A percentile compares a stretch with the other conserved stretches of the same genome.
phyloP scores from a whole-genome alignment of 192 early-diverging fungal genomes.

The Irineochytrium annulatum region DNA sequence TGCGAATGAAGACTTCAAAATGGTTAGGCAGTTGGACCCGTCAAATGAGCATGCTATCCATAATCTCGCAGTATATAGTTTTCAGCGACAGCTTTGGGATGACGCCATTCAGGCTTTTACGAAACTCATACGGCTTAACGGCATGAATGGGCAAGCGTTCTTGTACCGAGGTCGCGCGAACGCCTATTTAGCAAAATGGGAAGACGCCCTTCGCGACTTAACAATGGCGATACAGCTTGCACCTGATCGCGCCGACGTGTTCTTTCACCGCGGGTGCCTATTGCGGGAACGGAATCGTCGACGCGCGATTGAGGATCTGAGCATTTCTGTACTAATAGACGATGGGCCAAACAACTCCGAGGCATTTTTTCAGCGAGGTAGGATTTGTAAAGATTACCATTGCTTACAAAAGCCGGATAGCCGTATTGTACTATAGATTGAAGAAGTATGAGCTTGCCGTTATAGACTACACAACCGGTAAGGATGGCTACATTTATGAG shows the following conservation, averaged over 20 bases:
- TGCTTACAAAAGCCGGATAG: conserved; percentile 9
- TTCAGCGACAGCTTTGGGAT: conserved; percentile 46
- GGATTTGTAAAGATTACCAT: background rate
- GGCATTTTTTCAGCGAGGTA: conserved; percentile 47
- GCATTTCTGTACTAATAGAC: conserved; percentile 44
- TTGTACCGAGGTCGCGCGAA: conserved; percentile 38
- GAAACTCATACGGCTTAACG: conserved; percentile 38
- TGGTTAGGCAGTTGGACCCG: conserved; percentile 48
- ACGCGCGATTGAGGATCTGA: conserved; percentile 50
- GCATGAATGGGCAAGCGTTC: conserved; percentile 35
- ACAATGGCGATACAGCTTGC: conserved; percentile 40
- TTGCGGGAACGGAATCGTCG: conserved; percentile 35
- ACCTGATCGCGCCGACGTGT: conserved; percentile 36
- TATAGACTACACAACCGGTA: conserved; percentile 41
- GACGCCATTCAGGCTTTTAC: conserved; percentile 44
- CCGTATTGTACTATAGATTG: conserved; percentile 41
- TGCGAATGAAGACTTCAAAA: conserved; percentile 52
- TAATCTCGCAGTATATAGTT: conserved; percentile 48
- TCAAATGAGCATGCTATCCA: conserved; percentile 45
- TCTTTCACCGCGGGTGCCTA: conserved; percentile 47
- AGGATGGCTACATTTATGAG: background rate
- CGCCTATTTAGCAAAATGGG: conserved; percentile 39
- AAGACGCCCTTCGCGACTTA: conserved; percentile 46
- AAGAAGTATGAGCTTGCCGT: conserved; percentile 41
- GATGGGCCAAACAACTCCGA: conserved; percentile 31